Evolutionary conservation across 257 asterid species (phyloP).

Genomic region (Asclepias syriaca): DNA sequence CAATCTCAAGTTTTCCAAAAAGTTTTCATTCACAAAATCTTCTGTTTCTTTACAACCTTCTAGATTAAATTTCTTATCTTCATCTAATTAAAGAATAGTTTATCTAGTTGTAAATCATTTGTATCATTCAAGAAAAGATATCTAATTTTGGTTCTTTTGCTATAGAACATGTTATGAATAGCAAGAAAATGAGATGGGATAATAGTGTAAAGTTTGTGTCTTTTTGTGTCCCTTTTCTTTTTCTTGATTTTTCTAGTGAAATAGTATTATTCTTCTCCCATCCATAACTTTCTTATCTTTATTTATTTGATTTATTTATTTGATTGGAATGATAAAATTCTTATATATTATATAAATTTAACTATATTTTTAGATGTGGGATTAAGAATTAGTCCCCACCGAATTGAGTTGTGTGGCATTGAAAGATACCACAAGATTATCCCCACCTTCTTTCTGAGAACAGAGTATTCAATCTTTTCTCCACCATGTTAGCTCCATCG

Average conservation of each 20-base stretch:
- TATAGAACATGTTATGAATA: neutral
- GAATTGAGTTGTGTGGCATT: slow-evolving; percentile 32
- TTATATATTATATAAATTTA: no score
- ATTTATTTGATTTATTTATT: no score
- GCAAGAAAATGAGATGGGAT: neutral
- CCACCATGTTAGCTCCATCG: slow-evolving; percentile 40
- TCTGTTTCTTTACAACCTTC: slow-evolving; percentile 2
- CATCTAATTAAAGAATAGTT: no score
- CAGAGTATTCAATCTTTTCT: slow-evolving; percentile 12
- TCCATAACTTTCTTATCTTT: neutral
- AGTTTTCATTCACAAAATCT: neutral
- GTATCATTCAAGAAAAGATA: neutral
- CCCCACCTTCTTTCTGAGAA: neutral
- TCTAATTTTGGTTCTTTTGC: neutral
- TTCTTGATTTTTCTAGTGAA: neutral
- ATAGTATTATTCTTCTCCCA: neutral
- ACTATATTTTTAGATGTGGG: no score
- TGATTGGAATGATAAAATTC: no score
- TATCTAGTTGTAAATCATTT: neutral
- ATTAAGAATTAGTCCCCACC: slow-evolving; percentile 16
- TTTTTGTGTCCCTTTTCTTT: neutral
- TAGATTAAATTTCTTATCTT: neutral
- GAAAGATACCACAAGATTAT: slow-evolving; percentile 27
- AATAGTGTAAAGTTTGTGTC: neutral
- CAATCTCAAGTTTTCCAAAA: neutral